Conservation (phyloP, 2,329 filamentous ascomycete species). For the Sclerotinia subarctica region DNA sequence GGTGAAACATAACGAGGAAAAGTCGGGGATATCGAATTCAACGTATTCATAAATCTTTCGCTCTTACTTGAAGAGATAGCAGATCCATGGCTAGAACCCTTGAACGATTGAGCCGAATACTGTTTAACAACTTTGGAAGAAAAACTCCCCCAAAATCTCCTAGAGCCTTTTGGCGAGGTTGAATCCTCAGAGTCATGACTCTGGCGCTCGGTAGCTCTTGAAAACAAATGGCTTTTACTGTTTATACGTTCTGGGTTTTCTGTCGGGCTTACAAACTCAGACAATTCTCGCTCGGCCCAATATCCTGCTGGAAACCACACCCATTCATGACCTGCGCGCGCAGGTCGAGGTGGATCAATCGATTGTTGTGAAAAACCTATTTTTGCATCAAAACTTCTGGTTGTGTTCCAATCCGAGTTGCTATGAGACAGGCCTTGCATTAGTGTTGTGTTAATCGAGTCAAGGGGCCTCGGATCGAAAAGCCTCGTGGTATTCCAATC, state of each 20-base stretch:
- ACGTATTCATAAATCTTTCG: conserved; percentile 13
- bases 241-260: neutral
- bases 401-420: conserved; percentile 28
- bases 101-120: neutral
- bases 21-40: conserved; percentile 22
- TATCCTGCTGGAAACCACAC: conserved; percentile 62
- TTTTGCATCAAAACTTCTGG: conserved; percentile 14
- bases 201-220: neutral
- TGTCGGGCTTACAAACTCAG: neutral
- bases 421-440: neutral
- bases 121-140: conserved; percentile 15
- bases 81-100: neutral
- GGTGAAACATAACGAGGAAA: conserved; percentile 21
- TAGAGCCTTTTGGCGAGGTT: conserved; percentile 16
- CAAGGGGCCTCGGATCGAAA: conserved; percentile 5
- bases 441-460: neutral
- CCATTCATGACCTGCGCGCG: conserved; percentile 56
- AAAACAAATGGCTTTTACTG: conserved; percentile 8
- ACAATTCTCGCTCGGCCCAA: conserved; percentile 57
- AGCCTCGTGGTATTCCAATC: conserved; percentile 20
- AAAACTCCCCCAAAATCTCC: conserved; percentile 7
- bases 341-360: conserved; percentile 52
- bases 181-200: conserved; percentile 13
- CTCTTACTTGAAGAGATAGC: conserved; percentile 9
- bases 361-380: conserved; percentile 14